Evolutionary conservation across 2,329 filamentous ascomycete genomes (phyloP).

Genomic region (Ascomycota sp.): DNA sequence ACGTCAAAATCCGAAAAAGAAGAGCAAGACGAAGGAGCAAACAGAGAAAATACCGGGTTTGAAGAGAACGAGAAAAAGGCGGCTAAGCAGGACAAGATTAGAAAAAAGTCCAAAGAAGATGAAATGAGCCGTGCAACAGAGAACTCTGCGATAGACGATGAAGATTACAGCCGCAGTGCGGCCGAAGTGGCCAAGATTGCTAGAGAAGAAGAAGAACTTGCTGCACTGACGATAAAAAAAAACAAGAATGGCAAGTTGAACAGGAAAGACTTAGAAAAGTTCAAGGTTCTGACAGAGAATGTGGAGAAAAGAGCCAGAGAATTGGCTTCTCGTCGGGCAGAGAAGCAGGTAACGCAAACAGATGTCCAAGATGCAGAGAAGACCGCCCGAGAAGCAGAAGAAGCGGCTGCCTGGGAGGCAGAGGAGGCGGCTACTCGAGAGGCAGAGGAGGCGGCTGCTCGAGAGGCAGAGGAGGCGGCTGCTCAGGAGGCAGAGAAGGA

Average conservation of each 20-base stretch:
- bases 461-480: constrained; percentile 16
- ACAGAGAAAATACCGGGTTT: constrained; percentile 20
- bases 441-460: constrained; percentile 11
- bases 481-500: constrained; percentile 13
- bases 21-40: constrained; percentile 9
- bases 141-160: neutral
- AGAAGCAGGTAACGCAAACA: neutral
- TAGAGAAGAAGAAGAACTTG: constrained; percentile 16
- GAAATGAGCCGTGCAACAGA: neutral
- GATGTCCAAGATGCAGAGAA: constrained; percentile 12
- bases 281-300: constrained; percentile 14
- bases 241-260: constrained; percentile 22
- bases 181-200: constrained; percentile 4
- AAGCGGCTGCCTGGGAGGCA: neutral
- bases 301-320: constrained; percentile 12
- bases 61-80: constrained; percentile 24
- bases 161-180: constrained; percentile 8
- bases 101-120: constrained; percentile 5
- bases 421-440: constrained; percentile 6
- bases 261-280: constrained; percentile 24
- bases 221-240: constrained; percentile 23
- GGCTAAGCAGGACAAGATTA: constrained; percentile 16
- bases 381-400: neutral
- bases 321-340: neutral
- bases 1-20: constrained; percentile 19